Evolutionary conservation across 2,329 filamentous ascomycete species (phyloP).

Genomic region (Arthroderma sp.): DNA sequence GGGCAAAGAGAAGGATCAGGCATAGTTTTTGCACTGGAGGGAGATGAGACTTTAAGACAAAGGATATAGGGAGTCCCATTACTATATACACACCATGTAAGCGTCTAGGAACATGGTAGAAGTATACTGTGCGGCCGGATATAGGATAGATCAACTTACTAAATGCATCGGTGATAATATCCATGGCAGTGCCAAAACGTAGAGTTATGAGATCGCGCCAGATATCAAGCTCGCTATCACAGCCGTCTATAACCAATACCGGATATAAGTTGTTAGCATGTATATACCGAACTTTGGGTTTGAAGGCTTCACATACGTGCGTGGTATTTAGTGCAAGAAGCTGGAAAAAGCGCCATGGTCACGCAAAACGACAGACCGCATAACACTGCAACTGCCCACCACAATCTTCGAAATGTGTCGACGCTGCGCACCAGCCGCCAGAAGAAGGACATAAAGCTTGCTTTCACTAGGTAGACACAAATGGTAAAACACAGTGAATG

Average conservation of each 20-base stretch:
- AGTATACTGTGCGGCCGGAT: too few relatives aligned
- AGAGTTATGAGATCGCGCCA: conserved; percentile 1
- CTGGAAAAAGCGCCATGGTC: conserved; percentile 1
- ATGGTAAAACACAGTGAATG: conserved; percentile 4
- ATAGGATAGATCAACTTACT: conserved; percentile 1
- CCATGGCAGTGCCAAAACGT: conserved; percentile 3
- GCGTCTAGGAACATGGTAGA: background rate
- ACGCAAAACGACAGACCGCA: background rate
- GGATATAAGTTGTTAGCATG: background rate
- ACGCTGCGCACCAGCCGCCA: conserved; percentile 7
- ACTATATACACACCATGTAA: background rate
- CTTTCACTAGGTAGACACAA: conserved; percentile 7
- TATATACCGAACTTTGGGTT: background rate
- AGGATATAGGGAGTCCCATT: conserved; percentile 6
- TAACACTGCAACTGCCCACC: conserved; percentile 5
- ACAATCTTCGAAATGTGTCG: conserved; percentile 3
- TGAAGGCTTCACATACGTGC: conserved; percentile 3
- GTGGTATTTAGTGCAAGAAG: conserved; percentile 5
- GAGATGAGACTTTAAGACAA: conserved; percentile 6
- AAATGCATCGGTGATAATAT: conserved; percentile 6
- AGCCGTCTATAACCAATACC: conserved; percentile 2
- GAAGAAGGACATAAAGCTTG: conserved; percentile 6
- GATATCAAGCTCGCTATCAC: conserved; percentile 2
- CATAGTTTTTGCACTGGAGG: conserved; percentile 5
- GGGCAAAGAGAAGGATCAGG: conserved; percentile 5